Evolutionary conservation across 148 eudicot genomes (phyloP).

Genomic region (Dysphania ambrosioides): DNA sequence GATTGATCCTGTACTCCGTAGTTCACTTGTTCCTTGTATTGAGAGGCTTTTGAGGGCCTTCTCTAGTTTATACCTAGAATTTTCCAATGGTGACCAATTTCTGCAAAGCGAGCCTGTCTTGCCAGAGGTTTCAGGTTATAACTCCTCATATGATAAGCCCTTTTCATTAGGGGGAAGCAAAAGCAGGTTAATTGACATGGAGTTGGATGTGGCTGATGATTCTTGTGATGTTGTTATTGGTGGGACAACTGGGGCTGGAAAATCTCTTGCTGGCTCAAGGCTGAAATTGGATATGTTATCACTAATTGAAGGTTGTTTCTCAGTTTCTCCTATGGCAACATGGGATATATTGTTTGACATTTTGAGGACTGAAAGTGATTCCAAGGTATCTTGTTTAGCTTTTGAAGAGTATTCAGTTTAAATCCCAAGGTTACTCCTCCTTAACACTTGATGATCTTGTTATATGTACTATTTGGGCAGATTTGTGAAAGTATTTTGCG

Average conservation of each 20-base stretch:
- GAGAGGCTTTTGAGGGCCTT: slow-evolving; percentile 63
- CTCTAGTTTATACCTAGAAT: slow-evolving; percentile 49
- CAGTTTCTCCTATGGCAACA: slow-evolving; percentile 61
- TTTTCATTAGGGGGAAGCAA: slow-evolving; percentile 32
- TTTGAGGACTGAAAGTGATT: slow-evolving; percentile 54
- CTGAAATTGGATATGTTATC: slow-evolving; percentile 57
- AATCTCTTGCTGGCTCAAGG: slow-evolving; percentile 35
- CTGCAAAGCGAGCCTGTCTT: slow-evolving; percentile 32
- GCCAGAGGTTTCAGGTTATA: slow-evolving; percentile 36
- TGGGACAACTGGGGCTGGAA: slow-evolving; percentile 36
- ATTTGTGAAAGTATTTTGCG: slow-evolving; percentile 45
- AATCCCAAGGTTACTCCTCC: background rate
- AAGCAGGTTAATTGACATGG: slow-evolving; percentile 61
- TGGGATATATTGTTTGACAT: slow-evolving; percentile 80
- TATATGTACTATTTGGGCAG: slow-evolving; percentile 35
- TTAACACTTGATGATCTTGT: background rate
- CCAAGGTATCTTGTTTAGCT: slow-evolving; percentile 44
- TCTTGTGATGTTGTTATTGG: slow-evolving; percentile 42
- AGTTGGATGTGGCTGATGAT: slow-evolving; percentile 68
- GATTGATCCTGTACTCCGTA: slow-evolving; percentile 31
- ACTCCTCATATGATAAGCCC: slow-evolving; percentile 34
- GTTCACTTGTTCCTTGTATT: slow-evolving; percentile 42
- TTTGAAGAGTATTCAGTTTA: background rate
- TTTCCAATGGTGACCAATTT: slow-evolving; percentile 31
- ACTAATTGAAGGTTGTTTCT: slow-evolving; percentile 56